Base-by-base conservation (phyloP, 1,284 basidiomycete species). In the Cryptococcus depauperatus region DNA sequence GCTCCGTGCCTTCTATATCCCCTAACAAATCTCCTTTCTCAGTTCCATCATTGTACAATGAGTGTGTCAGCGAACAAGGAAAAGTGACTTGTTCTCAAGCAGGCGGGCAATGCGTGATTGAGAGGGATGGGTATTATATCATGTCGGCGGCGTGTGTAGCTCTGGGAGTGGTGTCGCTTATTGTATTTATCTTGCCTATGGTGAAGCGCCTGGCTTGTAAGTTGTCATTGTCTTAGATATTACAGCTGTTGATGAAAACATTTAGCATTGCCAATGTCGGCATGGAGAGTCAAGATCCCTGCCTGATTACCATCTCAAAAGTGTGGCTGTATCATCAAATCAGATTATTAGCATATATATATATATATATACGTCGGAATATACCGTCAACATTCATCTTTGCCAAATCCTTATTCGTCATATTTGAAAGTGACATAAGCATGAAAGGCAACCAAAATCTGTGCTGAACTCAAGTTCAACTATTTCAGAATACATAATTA, bases 101-200 rank as follows among this genome's bases (percentile, higher is more conserved):
- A 23, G 82, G 79, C 10, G 93, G 95, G 1, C 70, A 75, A 37
- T 99, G 95, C 69, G 70, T 83, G 40, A 86, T 84, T 1, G 79
- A 86, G 62, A 78, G 79, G 25, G 95, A 99, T 66, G 93, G 95
- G 1, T 98, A 95, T 70, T 98, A 91, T 69, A 79, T 82, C 54
- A 82, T 93, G 45, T 85, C 83, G 19, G 79, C 73, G 6, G 64
- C 90, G 18, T 97, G 92, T 70, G 75, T 97, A 50, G 65, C 72
- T 5, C 72, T 91, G 34, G 91, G 90, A 5, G 75, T 82, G 4
- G 50, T 81, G 1, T 76, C 90, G 51, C 74, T 97, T 32, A 54
- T 90, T 21, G 72, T 76, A 29, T 91, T 83, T 64, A 85, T 95
- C 55, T 75, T 85, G 37, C 93, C 93, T 5, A 86, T 84, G 1